Conservation (phyloP, 352 stramenopile species). For the Globisporangium polare region DNA sequence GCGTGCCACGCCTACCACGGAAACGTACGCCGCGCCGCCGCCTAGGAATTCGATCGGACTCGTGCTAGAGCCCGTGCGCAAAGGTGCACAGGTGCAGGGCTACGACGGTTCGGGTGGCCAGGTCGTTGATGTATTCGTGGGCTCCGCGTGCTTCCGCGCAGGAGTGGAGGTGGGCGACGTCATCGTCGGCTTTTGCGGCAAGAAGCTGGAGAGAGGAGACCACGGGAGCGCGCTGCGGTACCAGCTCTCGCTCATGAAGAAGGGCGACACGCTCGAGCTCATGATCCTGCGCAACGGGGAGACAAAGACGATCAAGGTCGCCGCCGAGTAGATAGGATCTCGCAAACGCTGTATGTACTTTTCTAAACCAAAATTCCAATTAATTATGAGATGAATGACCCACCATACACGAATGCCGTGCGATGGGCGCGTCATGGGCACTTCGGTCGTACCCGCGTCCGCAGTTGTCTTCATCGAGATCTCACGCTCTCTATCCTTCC, state of each 20-base stretch:
- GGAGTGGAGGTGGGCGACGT: slow-evolving; percentile 47
- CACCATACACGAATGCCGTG: not conserved
- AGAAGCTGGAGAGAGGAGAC: slow-evolving; percentile 42
- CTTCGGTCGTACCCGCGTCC: not conserved
- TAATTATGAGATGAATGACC: not conserved
- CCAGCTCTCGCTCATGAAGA: slow-evolving; percentile 54
- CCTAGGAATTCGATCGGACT: slow-evolving; percentile 49
- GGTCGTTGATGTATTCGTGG: slow-evolving; percentile 48
- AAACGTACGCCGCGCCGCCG: slow-evolving; percentile 35
- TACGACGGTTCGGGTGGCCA: slow-evolving; percentile 42
- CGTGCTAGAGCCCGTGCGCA: slow-evolving; percentile 42
- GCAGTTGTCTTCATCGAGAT: not conserved
- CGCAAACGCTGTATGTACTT: not conserved
- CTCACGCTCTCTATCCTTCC: not conserved
- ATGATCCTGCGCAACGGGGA: slow-evolving; percentile 35
- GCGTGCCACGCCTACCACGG: slow-evolving; percentile 22
- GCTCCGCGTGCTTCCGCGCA: slow-evolving; percentile 43
- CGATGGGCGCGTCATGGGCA: not conserved
- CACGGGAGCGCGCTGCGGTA: slow-evolving; percentile 46
- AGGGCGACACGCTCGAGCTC: slow-evolving; percentile 44
- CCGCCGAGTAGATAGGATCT: slow-evolving; percentile 29
- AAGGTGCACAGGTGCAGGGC: slow-evolving; percentile 23
- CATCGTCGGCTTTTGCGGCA: slow-evolving; percentile 43
- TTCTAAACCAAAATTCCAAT: slow-evolving; percentile 1
- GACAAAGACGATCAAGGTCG: slow-evolving; percentile 36